Evolutionary conservation across 2,329 filamentous ascomycete genomes (phyloP).

Genomic region (Phyllosticta paracitricarpa): DNA sequence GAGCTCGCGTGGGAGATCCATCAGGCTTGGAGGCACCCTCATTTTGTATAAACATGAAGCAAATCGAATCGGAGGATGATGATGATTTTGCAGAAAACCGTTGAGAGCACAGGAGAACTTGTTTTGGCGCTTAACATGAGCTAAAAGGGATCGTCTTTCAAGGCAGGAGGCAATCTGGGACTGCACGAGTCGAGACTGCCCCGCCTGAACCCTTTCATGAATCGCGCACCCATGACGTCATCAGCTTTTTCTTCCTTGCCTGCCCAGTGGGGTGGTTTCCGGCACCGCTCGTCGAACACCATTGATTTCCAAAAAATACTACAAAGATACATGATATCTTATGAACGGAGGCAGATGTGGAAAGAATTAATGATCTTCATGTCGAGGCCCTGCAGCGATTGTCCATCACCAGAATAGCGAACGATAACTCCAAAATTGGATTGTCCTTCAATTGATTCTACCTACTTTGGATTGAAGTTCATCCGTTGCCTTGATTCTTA

Average conservation of each 20-base stretch:
- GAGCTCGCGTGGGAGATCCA: conserved; percentile 2
- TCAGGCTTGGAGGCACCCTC: background rate
- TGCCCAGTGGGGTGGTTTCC: too few relatives aligned
- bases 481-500: background rate
- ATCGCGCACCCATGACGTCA: background rate
- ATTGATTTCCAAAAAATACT: too few relatives aligned
- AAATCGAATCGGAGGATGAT: background rate
- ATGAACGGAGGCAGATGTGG: too few relatives aligned
- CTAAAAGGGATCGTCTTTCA: background rate
- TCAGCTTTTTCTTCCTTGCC: background rate
- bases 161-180: background rate
- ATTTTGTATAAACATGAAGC: background rate
- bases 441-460: background rate
- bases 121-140: background rate
- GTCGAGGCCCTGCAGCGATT: too few relatives aligned
- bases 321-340: too few relatives aligned
- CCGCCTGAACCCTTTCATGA: background rate
- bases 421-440: too few relatives aligned
- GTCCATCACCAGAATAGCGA: too few relatives aligned
- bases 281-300: too few relatives aligned
- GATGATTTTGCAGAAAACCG: background rate
- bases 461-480: background rate
- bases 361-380: too few relatives aligned
- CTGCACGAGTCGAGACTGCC: background rate
- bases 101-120: background rate